Conservation (phyloP, 2,329 filamentous ascomycete species). For the Zelopaecilomyces penicillatus region DNA sequence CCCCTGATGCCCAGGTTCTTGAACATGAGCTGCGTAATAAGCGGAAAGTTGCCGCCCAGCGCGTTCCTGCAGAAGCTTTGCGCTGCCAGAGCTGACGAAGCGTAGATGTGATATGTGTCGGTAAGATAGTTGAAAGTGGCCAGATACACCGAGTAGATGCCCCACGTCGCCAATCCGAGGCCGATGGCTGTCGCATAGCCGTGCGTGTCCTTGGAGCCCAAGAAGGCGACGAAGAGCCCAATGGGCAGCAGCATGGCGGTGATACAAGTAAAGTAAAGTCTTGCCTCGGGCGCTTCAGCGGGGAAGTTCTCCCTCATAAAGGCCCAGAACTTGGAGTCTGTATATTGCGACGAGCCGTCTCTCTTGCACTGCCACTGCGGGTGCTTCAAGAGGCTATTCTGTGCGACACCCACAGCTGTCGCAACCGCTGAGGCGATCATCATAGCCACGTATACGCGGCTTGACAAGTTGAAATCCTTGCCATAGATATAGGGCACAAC, state of each 20-base stretch:
- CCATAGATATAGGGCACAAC: conserved; percentile 72
- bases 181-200: conserved; percentile 39
- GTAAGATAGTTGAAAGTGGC: conserved; percentile 90
- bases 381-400: conserved; percentile 56
- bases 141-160: conserved; percentile 80
- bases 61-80: conserved; percentile 83
- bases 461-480: conserved; percentile 55
- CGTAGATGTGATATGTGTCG: conserved; percentile 78
- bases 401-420: conserved; percentile 60
- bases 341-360: conserved; percentile 14
- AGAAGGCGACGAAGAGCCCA: conserved; percentile 54
- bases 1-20: conserved; percentile 58
- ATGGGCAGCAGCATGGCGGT: conserved; percentile 67
- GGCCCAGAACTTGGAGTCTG: conserved; percentile 31
- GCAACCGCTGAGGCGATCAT: conserved; percentile 57
- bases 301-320: conserved; percentile 39
- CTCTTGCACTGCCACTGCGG: conserved; percentile 23
- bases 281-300: conserved; percentile 58
- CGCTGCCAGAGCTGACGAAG: conserved; percentile 76
- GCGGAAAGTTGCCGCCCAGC: conserved; percentile 70
- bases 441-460: conserved; percentile 67
- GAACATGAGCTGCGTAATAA: conserved; percentile 69
- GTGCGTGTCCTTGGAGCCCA: conserved; percentile 17
- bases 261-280: conserved; percentile 77
- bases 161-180: conserved; percentile 68